phyloP scores from a whole-genome alignment of 179 eudicot species.

The Drosera spatulata region DNA sequence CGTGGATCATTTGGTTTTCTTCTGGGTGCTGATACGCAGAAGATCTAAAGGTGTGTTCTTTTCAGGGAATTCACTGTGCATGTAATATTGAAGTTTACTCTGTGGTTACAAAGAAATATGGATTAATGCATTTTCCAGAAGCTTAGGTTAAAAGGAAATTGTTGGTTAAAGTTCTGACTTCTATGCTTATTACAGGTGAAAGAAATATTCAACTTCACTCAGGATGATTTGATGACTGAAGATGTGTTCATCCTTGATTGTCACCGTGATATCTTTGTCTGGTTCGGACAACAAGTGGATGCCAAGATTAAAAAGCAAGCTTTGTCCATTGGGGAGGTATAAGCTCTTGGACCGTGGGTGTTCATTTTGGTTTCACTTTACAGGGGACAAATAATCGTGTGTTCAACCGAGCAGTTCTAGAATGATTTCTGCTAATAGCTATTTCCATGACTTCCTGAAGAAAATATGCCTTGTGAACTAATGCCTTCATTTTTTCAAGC shows the following conservation, averaged over 20 bases:
- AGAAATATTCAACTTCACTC: too few species aligned
- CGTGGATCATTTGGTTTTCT: constrained; percentile 19
- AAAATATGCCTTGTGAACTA: too few species aligned
- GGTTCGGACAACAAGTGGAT: constrained; percentile 88
- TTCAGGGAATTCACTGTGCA: not conserved
- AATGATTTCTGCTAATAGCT: too few species aligned
- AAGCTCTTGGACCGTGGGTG: constrained; percentile 1
- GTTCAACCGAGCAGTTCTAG: not conserved
- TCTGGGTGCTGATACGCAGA: constrained; percentile 38
- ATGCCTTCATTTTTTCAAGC: too few species aligned
- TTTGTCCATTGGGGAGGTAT: constrained; percentile 71
- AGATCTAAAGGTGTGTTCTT: constrained; percentile 57
- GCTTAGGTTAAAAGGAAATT: too few species aligned
- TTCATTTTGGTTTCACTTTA: not conserved
- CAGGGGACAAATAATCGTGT: not conserved
- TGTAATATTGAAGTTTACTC: not conserved
- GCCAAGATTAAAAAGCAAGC: constrained; percentile 49
- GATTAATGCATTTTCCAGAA: not conserved
- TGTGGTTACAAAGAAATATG: not conserved
- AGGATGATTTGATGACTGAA: constrained; percentile 60
- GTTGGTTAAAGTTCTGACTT: too few species aligned
- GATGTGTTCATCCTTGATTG: constrained; percentile 80
- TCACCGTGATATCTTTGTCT: constrained; percentile 67
- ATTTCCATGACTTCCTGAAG: too few species aligned
- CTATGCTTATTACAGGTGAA: too few species aligned